Percentiles rank a stretch among this genome's conserved stretches.
These are phyloP conservation scores for Colletotrichum lupini DNA, from an alignment of 2,329 filamentous ascomycete genomes.

Conservation along the genomic window DNA sequence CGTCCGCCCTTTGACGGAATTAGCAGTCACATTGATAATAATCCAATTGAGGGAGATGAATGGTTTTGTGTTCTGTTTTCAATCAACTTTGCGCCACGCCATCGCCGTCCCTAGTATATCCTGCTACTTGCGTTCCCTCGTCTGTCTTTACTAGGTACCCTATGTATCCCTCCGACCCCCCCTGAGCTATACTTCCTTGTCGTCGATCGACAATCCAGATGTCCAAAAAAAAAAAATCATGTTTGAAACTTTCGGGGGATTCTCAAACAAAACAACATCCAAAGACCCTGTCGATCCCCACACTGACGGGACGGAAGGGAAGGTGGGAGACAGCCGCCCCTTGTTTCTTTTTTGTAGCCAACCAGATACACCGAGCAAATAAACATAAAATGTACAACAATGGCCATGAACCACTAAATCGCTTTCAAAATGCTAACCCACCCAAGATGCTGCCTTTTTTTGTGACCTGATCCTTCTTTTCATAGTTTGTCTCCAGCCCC, in stretches of 20 bases:
- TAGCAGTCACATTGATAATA: background rate
- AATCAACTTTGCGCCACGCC: background rate
- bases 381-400: background rate
- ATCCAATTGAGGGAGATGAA: background rate
- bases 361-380: background rate
- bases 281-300: background rate
- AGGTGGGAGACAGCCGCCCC: background rate
- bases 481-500: background rate
- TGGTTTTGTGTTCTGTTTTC: background rate
- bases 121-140: background rate
- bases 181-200: background rate
- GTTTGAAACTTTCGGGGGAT: background rate
- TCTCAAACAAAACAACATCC: background rate
- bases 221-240: background rate
- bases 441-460: background rate
- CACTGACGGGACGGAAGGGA: background rate
- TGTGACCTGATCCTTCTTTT: background rate
- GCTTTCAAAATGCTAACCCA: background rate
- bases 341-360: background rate
- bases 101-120: background rate
- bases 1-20: background rate
- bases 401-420: background rate
- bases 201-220: background rate
- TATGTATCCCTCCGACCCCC: background rate
- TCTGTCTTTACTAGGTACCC: background rate